Conservation (phyloP, 2,329 filamentous ascomycete genomes). For the Epichloe amarillans region DNA sequence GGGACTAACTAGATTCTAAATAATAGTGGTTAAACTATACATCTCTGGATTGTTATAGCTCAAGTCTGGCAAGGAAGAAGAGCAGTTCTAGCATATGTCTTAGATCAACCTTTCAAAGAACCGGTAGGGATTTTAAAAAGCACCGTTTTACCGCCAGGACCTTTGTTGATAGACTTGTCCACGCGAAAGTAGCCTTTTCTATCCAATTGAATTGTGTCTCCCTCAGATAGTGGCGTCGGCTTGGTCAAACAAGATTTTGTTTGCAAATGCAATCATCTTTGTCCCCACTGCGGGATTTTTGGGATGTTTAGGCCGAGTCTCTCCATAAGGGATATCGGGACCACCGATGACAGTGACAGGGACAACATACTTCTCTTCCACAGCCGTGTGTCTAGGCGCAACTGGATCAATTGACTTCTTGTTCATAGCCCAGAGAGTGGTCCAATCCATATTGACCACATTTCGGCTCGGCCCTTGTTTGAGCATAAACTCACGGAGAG, state of each 20-base stretch:
- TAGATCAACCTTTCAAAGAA: not conserved
- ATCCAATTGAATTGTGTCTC: not conserved
- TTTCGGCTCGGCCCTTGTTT: slow-evolving; percentile 67
- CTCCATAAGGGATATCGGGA: not conserved
- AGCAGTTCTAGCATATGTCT: too few relatives aligned
- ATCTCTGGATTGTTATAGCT: too few relatives aligned
- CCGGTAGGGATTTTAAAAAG: slow-evolving; percentile 3
- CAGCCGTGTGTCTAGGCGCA: slow-evolving; percentile 54
- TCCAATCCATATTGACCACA: slow-evolving; percentile 65
- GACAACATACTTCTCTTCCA: slow-evolving; percentile 20
- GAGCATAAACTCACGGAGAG: slow-evolving; percentile 61
- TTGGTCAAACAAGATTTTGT: not conserved
- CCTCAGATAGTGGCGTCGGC: not conserved
- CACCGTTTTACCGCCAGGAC: not conserved
- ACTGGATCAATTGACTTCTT: slow-evolving; percentile 65
- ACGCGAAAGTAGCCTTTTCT: not conserved
- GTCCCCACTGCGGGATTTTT: slow-evolving; percentile 1
- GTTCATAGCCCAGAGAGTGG: slow-evolving; percentile 50
- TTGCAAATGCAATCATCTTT: not conserved
- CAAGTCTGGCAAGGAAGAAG: too few relatives aligned
- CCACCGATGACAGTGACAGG: not conserved
- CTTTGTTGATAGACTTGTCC: not conserved
- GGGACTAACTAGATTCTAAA: too few relatives aligned
- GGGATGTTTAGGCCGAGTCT: not conserved
- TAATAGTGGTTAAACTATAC: too few relatives aligned